phyloP scores from a whole-genome alignment of 1,284 basidiomycete species.

The Cystobasidium pallidum region DNA sequence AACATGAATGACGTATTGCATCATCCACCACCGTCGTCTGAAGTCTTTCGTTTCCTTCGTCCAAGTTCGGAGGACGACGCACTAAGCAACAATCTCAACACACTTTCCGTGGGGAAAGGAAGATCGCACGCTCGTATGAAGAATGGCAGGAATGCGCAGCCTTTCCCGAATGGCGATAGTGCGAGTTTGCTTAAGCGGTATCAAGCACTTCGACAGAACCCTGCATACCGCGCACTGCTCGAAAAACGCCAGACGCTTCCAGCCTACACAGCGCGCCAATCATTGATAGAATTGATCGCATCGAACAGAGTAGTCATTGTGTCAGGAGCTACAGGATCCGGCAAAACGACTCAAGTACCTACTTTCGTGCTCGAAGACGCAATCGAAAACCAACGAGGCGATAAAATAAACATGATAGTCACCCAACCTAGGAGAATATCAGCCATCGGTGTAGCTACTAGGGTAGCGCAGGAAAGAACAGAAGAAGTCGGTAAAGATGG shows the following conservation, averaged over 20 bases:
- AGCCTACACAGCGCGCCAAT: slow-evolving; percentile 68
- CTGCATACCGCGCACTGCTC: slow-evolving; percentile 67
- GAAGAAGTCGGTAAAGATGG: slow-evolving; percentile 67
- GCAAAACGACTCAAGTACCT: slow-evolving; percentile 76
- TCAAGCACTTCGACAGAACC: slow-evolving; percentile 28
- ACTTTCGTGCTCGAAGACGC: slow-evolving; percentile 66
- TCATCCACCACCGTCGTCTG: slow-evolving; percentile 54
- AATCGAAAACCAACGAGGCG: slow-evolving; percentile 67
- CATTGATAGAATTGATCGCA: slow-evolving; percentile 68
- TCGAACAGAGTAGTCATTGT: slow-evolving; percentile 74
- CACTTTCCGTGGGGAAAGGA: neutral
- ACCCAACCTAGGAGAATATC: slow-evolving; percentile 90
- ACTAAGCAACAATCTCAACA: neutral
- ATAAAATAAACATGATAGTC: slow-evolving; percentile 75
- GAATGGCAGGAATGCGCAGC: slow-evolving; percentile 4
- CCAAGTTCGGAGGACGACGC: slow-evolving; percentile 25
- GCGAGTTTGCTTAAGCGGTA: slow-evolving; percentile 13
- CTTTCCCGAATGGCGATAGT: slow-evolving; percentile 62
- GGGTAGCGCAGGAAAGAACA: slow-evolving; percentile 81
- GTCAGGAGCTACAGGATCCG: slow-evolving; percentile 82
- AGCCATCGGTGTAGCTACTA: slow-evolving; percentile 83
- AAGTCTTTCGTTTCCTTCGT: slow-evolving; percentile 53
- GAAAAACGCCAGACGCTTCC: slow-evolving; percentile 69
- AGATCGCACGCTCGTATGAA: neutral
- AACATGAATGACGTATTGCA: slow-evolving; percentile 51